A percentile compares a stretch with the other conserved stretches of the same genome.
phyloP scores from a whole-genome alignment of 768 basidiomycete genomes.

The Boletus subparvulus region DNA sequence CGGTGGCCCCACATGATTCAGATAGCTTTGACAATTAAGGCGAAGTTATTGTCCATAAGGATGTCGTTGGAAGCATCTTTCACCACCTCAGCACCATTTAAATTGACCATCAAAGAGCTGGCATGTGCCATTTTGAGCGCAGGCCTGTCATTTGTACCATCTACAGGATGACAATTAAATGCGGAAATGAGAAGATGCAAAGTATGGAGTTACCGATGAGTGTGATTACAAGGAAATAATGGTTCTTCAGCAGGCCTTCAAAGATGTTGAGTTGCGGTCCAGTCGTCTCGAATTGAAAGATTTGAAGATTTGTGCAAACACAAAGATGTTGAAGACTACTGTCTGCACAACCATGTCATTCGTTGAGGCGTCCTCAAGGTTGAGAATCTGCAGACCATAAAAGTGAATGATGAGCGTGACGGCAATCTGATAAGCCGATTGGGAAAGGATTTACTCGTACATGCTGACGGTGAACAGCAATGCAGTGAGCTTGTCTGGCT shows the following conservation, averaged over 20 bases:
- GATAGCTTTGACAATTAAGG: too few relatives aligned
- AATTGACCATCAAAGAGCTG: too few relatives aligned
- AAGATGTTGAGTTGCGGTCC: conserved; percentile 91
- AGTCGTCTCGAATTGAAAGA: conserved; percentile 88
- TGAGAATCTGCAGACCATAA: conserved; percentile 69
- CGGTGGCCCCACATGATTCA: too few relatives aligned
- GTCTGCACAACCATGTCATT: conserved; percentile 63
- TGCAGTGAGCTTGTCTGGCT: conserved; percentile 86
- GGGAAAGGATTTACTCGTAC: conserved; percentile 94
- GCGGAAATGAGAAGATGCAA: background rate
- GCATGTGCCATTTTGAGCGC: too few relatives aligned
- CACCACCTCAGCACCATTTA: too few relatives aligned
- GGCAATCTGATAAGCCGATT: conserved; percentile 84
- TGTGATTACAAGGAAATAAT: conserved; percentile 83
- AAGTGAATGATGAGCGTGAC: conserved; percentile 91
- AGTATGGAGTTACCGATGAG: conserved; percentile 61
- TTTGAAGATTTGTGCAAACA: conserved; percentile 97
- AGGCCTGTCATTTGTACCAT: conserved; percentile 77
- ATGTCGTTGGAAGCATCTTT: too few relatives aligned
- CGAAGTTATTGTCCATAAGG: too few relatives aligned
- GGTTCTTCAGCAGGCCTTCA: conserved; percentile 74
- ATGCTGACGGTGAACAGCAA: conserved; percentile 91
- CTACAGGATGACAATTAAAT: conserved; percentile 39
- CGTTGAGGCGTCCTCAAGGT: conserved; percentile 38
- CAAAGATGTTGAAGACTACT: conserved; percentile 96